These are phyloP conservation scores for Candida odintsovae DNA, from an alignment of 805 yeast genomes.

Conservation along the genomic window DNA sequence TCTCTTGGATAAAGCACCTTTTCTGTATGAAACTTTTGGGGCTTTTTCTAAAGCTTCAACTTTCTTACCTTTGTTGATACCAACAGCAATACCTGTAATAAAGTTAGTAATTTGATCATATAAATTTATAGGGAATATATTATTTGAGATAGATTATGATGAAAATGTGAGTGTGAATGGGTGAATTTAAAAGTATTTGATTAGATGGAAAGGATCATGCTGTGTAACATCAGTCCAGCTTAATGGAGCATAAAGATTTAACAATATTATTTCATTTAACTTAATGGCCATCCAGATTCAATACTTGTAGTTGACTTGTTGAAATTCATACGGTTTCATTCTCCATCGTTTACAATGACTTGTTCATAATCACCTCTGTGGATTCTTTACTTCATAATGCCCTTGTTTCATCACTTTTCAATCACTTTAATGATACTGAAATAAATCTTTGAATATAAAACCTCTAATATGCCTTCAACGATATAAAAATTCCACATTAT, in stretches of 20 bases:
- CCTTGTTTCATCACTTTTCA: neutral
- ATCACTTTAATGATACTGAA: neutral
- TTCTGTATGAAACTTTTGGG: conserved; percentile 90
- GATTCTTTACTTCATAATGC: neutral
- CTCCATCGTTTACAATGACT: too few species aligned
- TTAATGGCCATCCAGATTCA: too few species aligned
- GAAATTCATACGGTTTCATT: too few species aligned
- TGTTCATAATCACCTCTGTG: neutral
- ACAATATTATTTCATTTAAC: too few species aligned
- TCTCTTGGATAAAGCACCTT: conserved; percentile 96
- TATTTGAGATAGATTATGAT: neutral
- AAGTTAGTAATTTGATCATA: conserved; percentile 27
- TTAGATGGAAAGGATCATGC: too few species aligned
- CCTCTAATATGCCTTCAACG: neutral
- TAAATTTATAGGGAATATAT: neutral
- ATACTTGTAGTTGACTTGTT: too few species aligned
- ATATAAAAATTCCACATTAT: neutral
- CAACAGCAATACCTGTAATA: conserved; percentile 82
- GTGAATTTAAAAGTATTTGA: too few species aligned
- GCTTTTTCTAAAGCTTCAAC: conserved; percentile 80
- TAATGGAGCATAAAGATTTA: too few species aligned
- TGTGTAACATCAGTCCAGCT: too few species aligned
- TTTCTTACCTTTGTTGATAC: conserved; percentile 99
- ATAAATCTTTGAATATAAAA: too few species aligned
- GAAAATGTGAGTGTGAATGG: neutral